Base-by-base conservation (phyloP, 2,329 filamentous ascomycete species). In the Reticulascus tulasneorum region DNA sequence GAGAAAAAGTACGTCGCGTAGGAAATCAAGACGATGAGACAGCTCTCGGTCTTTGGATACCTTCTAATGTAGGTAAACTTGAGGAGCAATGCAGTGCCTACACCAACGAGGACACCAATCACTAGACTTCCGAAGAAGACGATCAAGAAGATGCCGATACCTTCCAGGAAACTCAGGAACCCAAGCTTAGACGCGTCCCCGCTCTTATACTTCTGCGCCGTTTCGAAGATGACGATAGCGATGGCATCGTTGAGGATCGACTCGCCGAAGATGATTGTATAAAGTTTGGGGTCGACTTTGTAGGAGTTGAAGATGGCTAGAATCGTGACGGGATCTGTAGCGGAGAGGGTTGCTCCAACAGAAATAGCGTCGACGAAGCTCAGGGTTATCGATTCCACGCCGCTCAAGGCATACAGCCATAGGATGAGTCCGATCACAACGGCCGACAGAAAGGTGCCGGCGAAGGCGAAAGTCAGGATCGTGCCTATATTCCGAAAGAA, bases 261-360 rank as follows among this genome's bases (percentile, higher is more conserved):
- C 66, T 98, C 93, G 57, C 93, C 93, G 60, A 98, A 98, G 49
- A 98, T 98, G 59, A 98, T 82, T 20, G 93, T 98, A 66, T 98
- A 98, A 13, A 98, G 77, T 65, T 97, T 97, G 4, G 93, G 93
- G 54, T 98, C 93, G 52, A 98, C 93, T 65, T 97, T 97, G 77
- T 97, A 98, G 2, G 93, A 86, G 62, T 96, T 97, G 77, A 98
- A 98, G 50, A 98, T 98, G 58, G 93, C 93, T 35, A 98, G 72
- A 51, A 98, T 97, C 0, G 93, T 98, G 40, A 98, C 91, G 0
- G 93, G 93, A 56, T 98, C 93, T 2, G 93, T 98, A 41, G 93
- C 93, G 3, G 93, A 97, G 21, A 98, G 77, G 0, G 93, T 98
- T 28, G 93, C 93, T 52, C 93, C 93, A 27, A 98, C 88, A 1